Percentiles rank a stretch among this genome's conserved stretches.
Evolutionary conservation across 192 early-diverging fungal species (phyloP).

Genomic region (Coemansia umbellata): DNA sequence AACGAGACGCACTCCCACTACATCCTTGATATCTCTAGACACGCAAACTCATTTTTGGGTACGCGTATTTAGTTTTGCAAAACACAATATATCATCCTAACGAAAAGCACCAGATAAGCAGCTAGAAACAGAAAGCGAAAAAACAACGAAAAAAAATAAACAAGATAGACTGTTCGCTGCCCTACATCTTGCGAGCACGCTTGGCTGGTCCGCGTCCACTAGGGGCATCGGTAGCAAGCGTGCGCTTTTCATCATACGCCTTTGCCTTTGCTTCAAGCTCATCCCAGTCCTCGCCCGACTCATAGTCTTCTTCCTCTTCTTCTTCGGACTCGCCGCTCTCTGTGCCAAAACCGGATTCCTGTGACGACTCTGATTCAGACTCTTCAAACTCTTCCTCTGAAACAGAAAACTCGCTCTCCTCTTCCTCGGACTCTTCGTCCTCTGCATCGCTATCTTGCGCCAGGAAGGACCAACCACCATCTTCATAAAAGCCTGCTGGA

Average conservation of each 20-base stretch:
- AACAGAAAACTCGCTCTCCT: constrained; percentile 62
- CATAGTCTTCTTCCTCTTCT: constrained; percentile 56
- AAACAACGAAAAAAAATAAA: not conserved
- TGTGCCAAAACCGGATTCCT: constrained; percentile 54
- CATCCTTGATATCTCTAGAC: too few species aligned
- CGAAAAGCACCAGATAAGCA: too few species aligned
- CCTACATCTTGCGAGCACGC: constrained; percentile 39
- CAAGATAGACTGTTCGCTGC: not conserved
- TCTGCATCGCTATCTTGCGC: constrained; percentile 60
- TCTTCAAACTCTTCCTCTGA: constrained; percentile 57
- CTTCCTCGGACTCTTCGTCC: constrained; percentile 55
- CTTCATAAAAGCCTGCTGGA: constrained; percentile 83
- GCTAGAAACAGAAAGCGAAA: not conserved
- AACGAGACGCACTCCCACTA: too few species aligned
- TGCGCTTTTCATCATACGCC: constrained; percentile 48
- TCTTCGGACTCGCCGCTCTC: constrained; percentile 34
- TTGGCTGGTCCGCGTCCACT: constrained; percentile 17
- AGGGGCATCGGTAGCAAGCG: constrained; percentile 5
- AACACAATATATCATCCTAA: too few species aligned
- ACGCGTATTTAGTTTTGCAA: too few species aligned
- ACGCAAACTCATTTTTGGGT: too few species aligned
- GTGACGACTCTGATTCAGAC: constrained; percentile 44
- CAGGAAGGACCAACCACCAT: constrained; percentile 94
- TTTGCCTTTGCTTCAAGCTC: constrained; percentile 75
- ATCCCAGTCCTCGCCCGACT: constrained; percentile 78